These are phyloP conservation scores for Nicotiana otophora DNA, from an alignment of 257 asterid genomes.

Conservation along the genomic window DNA sequence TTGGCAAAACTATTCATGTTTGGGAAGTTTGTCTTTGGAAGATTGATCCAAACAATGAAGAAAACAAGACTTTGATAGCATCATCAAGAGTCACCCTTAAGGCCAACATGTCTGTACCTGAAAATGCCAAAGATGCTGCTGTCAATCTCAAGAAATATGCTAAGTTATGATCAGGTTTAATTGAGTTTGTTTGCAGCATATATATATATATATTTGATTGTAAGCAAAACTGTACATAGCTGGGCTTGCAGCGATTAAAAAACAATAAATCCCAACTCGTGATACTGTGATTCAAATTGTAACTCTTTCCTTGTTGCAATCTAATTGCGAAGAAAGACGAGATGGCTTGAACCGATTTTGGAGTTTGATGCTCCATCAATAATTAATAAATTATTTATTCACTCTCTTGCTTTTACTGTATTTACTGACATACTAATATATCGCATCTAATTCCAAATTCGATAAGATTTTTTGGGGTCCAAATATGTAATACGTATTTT, in stretches of 20 bases:
- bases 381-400: no score
- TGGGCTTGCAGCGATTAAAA: no score
- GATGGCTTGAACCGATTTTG: not conserved
- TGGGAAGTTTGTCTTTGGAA: constrained; percentile 76
- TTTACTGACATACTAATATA: no score
- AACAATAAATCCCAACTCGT: no score
- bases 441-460: no score
- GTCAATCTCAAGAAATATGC: constrained; percentile 49
- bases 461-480: not conserved
- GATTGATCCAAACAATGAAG: constrained; percentile 26
- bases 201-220: not conserved
- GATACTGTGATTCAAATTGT: no score
- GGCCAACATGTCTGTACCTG: constrained; percentile 66
- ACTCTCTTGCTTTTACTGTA: no score
- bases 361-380: not conserved
- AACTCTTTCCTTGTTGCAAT: no score
- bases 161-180: constrained; percentile 31
- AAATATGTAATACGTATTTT: not conserved
- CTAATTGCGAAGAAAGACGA: not conserved
- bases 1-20: constrained; percentile 75
- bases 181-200: not conserved
- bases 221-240: not conserved
- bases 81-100: constrained; percentile 72
- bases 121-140: constrained; percentile 42
- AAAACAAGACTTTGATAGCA: constrained; percentile 39